Base-by-base conservation (phyloP, 2,329 filamentous ascomycete genomes). In the Ilyonectria sp. region DNA sequence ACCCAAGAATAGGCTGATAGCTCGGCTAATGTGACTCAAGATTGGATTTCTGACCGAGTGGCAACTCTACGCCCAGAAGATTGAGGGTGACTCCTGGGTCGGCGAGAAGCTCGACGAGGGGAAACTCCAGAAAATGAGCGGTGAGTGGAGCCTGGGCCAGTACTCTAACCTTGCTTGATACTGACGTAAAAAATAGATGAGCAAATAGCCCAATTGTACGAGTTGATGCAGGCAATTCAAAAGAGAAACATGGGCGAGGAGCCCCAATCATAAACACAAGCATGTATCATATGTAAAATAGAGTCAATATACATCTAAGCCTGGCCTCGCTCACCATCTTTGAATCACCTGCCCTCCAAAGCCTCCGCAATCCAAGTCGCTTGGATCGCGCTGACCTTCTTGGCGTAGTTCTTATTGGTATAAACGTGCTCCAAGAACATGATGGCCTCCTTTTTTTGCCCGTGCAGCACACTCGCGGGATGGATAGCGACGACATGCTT, bases 41-140 rank as follows among this genome's bases (percentile, higher is more conserved):
- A 94, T 98, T 75, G 96, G 95, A 2, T 99, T 99, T 80, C 86
- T 99, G 74, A 95, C 93, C 0, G 95, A 98, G 81, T 99, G 95
- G 95, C 96, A 99, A 81, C 84, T 94, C 59, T 99, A 98, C 78
- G 95, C 94, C 2, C 95, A 99, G 79, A 91, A 94, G 78, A 84
- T 99, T 17, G 95, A 98, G 78, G 95, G 95, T 0, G 92, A 97
- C 60, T 81, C 87, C 0, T 98, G 96, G 96, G 86, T 88, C 67
- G 95, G 92, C 1, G 93, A 94, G 70, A 95, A 92, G 79, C 86
- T 98, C 79, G 95, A 98, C 71, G 89, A 90, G 73, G 85, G 84
- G 1, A 97, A 97, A 82, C 85, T 98, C 63, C 91, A 94, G 68
- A 98, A 97, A 82, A 93, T 98, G 94, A 98, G 93, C 79, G 95